Percentiles rank a stretch among this genome's conserved stretches.
These are phyloP conservation scores for Skeletonema grethae DNA, from an alignment of 108 stramenopile genomes.

Conservation along the genomic window DNA sequence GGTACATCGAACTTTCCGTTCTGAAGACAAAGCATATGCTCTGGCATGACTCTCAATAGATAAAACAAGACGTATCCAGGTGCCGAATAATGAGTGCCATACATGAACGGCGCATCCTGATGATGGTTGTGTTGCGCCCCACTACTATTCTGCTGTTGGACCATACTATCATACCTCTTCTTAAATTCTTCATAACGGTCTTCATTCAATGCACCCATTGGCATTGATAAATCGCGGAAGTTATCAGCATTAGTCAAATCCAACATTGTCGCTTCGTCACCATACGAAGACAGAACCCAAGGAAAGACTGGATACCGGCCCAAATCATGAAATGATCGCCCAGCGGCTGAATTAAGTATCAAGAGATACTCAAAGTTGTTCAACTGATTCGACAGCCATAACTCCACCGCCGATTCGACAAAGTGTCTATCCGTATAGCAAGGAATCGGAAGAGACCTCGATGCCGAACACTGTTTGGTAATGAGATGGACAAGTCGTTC, in stretches of 20 bases:
- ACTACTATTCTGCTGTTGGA: constrained; percentile 37
- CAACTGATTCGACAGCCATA: constrained; percentile 69
- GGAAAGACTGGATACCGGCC: constrained; percentile 99
- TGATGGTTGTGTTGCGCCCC: constrained; percentile 19
- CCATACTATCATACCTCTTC: constrained; percentile 82
- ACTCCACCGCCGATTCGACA: constrained; percentile 61
- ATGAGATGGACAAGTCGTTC: constrained; percentile 73
- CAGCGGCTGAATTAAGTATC: constrained; percentile 93
- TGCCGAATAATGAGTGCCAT: constrained; percentile 96
- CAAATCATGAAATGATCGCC: constrained; percentile 91
- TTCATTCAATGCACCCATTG: constrained; percentile 94
- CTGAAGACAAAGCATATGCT: constrained; percentile 98
- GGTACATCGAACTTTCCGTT: constrained; percentile 97
- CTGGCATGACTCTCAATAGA: constrained; percentile 93
- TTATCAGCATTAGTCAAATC: constrained; percentile 51
- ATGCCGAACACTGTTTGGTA: constrained; percentile 30
- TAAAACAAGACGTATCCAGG: constrained; percentile 99
- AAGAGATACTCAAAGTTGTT: constrained; percentile 96
- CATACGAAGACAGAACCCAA: constrained; percentile 93
- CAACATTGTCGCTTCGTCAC: constrained; percentile 32
- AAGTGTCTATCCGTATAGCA: constrained; percentile 84
- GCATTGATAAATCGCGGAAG: constrained; percentile 95
- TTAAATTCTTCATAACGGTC: constrained; percentile 86
- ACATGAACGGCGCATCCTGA: constrained; percentile 82
- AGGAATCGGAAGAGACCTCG: constrained; percentile 28